Percentiles rank a stretch among this genome's conserved stretches.
Evolutionary conservation across 1,284 basidiomycete species (phyloP).

Genomic region (Pseudozyma thailandica): DNA sequence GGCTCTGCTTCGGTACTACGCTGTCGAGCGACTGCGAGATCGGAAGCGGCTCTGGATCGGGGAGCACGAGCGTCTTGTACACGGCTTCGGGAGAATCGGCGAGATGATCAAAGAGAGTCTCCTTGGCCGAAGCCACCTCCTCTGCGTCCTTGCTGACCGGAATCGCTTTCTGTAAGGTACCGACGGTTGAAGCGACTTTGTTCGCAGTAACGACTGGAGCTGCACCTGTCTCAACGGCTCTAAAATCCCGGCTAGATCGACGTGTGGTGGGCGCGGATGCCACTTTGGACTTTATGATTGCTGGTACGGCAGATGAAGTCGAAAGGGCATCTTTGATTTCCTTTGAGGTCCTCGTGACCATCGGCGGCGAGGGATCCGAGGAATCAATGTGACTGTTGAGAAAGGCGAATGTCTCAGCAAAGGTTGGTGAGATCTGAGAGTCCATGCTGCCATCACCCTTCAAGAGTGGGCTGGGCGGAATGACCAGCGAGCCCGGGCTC

Average conservation of each 20-base stretch:
- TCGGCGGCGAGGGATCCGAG: constrained; percentile 5
- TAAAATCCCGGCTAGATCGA: not conserved
- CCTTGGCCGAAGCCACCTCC: not conserved
- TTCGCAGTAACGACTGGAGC: not conserved
- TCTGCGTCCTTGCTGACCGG: not conserved
- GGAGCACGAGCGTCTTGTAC: constrained; percentile 28
- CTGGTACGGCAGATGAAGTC: not conserved
- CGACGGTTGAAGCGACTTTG: not conserved
- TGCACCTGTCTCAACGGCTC: not conserved
- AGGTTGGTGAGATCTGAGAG: constrained; percentile 31
- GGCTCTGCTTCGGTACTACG: not conserved
- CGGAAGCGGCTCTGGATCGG: constrained; percentile 8
- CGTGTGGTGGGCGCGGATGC: not conserved
- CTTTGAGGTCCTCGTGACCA: not conserved
- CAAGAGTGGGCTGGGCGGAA: constrained; percentile 7
- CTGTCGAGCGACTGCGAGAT: constrained; percentile 28
- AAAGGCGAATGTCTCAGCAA: constrained; percentile 33
- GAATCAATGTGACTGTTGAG: constrained; percentile 41
- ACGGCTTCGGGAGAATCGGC: constrained; percentile 36
- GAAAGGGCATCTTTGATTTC: not conserved
- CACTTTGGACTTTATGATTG: not conserved
- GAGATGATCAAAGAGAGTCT: constrained; percentile 26
- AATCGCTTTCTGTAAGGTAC: not conserved
- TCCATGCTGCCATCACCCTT: constrained; percentile 12
- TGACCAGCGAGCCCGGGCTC: constrained; percentile 2